A percentile compares a stretch with the other conserved stretches of the same genome.
These are phyloP conservation scores for Ordospora pajunii DNA, from an alignment of 371 early-diverging fungal species.

Conservation along the genomic window DNA sequence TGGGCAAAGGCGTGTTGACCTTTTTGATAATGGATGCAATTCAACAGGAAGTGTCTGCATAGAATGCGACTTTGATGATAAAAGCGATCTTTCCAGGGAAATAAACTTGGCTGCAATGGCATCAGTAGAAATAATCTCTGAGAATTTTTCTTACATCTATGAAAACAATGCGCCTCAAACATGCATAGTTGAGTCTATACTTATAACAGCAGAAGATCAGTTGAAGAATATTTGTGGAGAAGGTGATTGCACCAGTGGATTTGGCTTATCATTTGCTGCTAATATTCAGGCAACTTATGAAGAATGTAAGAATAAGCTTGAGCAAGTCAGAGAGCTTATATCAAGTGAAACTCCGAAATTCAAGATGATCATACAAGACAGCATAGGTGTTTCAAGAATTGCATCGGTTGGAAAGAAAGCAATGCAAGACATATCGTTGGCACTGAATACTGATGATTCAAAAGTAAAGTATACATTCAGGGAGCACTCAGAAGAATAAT, in stretches of 20 bases:
- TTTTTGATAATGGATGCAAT: constrained; percentile 4
- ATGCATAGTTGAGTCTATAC: constrained; percentile 16
- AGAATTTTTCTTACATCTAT: background rate
- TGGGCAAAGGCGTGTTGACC: background rate
- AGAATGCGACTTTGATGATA: constrained; percentile 18
- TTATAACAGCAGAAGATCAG: constrained; percentile 15
- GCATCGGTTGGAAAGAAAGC: constrained; percentile 20
- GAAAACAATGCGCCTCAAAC: background rate
- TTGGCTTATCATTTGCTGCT: background rate
- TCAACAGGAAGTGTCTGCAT: constrained; percentile 6
- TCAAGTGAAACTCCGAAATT: constrained; percentile 4
- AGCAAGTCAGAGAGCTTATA: background rate
- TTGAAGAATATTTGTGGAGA: background rate
- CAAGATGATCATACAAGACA: constrained; percentile 42
- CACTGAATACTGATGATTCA: constrained; percentile 23
- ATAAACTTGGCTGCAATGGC: constrained; percentile 5
- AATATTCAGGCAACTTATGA: background rate
- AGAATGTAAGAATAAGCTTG: constrained; percentile 9
- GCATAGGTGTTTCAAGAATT: constrained; percentile 38
- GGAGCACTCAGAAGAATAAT: background rate
- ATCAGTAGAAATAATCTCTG: constrained; percentile 10
- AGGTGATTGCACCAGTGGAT: background rate
- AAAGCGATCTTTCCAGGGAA: constrained; percentile 25
- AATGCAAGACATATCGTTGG: background rate
- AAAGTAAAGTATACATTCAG: constrained; percentile 25